Base-by-base conservation (phyloP, 1,284 basidiomycete genomes). In the Ganoderma leucocontextum region DNA sequence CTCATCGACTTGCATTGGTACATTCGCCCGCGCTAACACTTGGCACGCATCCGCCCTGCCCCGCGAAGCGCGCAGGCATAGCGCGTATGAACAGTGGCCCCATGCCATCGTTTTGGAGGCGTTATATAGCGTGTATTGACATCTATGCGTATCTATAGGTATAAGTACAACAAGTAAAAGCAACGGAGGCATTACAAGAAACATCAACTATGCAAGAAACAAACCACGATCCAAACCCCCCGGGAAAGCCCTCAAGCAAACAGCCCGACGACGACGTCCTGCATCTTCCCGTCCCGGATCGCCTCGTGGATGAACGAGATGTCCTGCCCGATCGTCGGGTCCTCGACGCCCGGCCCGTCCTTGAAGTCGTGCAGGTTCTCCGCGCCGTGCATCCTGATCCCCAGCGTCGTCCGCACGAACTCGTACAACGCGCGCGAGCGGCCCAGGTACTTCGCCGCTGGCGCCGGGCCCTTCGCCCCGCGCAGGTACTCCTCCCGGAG, bases 281-380 rank as follows among this genome's bases (percentile, higher is more conserved):
- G 87, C 77, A 94, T 81, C 77, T 90, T 87, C 33, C 92, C 92
- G 76, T 94, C 91, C 35, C 92, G 85, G 70, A 90, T 89, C 19
- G 90, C 87, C 82, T 94, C 91, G 70, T 93, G 88, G 64, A 94
- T 92, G 60, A 87, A 79, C 2, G 90, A 85, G 19, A 93, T 83
- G 72, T 88, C 87, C 74, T 90, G 86, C 0, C 93, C 93, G 61
- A 91, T 80, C 0, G 90, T 90, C 8, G 81, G 82, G 44, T 91
- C 89, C 64, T 87, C 86, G 29, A 84, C 80, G 12, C 88, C 87
- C n/a, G 87, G 80, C 8, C 89, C 89, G 60, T 84, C 82, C 39
- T 78, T 81, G 75, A 91, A 92, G 52, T 80, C 76, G 38, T 80
- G 80, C 70, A 86, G 78, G 76, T 95, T 95, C 75, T 92, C 91